Percentiles rank a stretch among this genome's conserved stretches.
Evolutionary conservation across 106 monocot genomes (phyloP).

Genomic region (Acorus gramineus): DNA sequence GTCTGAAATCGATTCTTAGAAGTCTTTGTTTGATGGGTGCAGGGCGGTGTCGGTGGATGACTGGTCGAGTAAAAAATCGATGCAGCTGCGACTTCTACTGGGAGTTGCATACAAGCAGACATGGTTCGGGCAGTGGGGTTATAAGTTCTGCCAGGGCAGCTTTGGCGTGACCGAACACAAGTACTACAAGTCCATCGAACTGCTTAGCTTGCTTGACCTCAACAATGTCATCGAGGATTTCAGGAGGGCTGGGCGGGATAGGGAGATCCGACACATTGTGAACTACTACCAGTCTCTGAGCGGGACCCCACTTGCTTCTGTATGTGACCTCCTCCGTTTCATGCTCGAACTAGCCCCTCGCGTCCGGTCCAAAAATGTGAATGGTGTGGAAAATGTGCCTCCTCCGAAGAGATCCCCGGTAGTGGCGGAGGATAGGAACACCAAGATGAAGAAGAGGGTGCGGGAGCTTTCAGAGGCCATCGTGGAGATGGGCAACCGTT

Average conservation of each 20-base stretch:
- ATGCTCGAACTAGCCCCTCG: slow-evolving; percentile 34
- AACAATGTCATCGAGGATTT: slow-evolving; percentile 27
- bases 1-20: no score
- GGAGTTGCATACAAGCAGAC: slow-evolving; percentile 52
- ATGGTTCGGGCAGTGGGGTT: slow-evolving; percentile 91
- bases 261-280: slow-evolving; percentile 29
- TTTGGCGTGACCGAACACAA: slow-evolving; percentile 37
- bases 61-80: slow-evolving; percentile 29
- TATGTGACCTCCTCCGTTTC: slow-evolving; percentile 51
- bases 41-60: slow-evolving; percentile 80
- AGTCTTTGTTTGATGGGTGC: background rate
- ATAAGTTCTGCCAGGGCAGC: slow-evolving; percentile 58
- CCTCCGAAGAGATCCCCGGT: background rate
- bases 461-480: slow-evolving; percentile 43
- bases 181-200: slow-evolving; percentile 30
- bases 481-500: slow-evolving; percentile 48
- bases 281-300: slow-evolving; percentile 19
- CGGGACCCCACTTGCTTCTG: slow-evolving; percentile 15
- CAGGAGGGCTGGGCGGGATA: slow-evolving; percentile 6
- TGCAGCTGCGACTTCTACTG: slow-evolving; percentile 63
- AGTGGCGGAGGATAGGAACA: background rate
- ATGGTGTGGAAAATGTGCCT: background rate
- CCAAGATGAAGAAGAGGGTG: slow-evolving; percentile 8
- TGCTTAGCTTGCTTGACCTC: slow-evolving; percentile 39
- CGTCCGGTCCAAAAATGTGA: background rate